phyloP scores from a whole-genome alignment of 305 asterid genomes.

The Fraxinus dipetala region DNA sequence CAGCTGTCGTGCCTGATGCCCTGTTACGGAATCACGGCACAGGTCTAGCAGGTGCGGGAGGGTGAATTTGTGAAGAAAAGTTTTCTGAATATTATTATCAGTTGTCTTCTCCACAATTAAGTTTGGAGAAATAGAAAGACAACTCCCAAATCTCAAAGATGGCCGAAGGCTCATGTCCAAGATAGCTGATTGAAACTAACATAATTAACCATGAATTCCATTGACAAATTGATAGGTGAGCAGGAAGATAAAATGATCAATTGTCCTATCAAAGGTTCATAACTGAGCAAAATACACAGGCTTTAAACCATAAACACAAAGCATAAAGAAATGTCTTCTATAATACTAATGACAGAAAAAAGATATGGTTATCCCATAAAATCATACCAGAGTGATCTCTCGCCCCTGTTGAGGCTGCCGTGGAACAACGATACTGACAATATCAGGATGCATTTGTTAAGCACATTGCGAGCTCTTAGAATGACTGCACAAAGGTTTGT shows the following conservation, averaged over 20 bases:
- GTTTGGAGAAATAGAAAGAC: neutral
- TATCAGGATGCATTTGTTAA: constrained; percentile 54
- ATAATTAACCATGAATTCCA: neutral
- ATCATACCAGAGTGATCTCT: constrained; percentile 63
- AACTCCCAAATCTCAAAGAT: neutral
- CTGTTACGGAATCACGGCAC: neutral
- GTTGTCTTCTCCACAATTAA: constrained; percentile 1
- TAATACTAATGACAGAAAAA: too few relatives aligned
- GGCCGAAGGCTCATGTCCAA: neutral
- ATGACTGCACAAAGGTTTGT: constrained; percentile 53
- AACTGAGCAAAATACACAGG: neutral
- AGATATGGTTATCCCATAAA: constrained; percentile 14
- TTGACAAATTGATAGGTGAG: neutral
- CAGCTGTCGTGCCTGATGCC: neutral
- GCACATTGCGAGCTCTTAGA: constrained; percentile 57
- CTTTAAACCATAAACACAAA: constrained; percentile 8
- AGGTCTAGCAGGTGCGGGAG: neutral
- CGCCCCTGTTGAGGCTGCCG: constrained; percentile 66
- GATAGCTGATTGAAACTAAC: constrained; percentile 11
- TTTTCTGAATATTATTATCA: neutral
- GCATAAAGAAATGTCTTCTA: constrained; percentile 4
- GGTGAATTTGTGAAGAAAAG: neutral
- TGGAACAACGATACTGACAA: constrained; percentile 71
- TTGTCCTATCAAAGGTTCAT: neutral
- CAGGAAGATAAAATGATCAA: neutral